A percentile compares a stretch with the other conserved stretches of the same genome.
phyloP scores from a whole-genome alignment of 345 rosid species.

The Cardamine resedifolia region DNA sequence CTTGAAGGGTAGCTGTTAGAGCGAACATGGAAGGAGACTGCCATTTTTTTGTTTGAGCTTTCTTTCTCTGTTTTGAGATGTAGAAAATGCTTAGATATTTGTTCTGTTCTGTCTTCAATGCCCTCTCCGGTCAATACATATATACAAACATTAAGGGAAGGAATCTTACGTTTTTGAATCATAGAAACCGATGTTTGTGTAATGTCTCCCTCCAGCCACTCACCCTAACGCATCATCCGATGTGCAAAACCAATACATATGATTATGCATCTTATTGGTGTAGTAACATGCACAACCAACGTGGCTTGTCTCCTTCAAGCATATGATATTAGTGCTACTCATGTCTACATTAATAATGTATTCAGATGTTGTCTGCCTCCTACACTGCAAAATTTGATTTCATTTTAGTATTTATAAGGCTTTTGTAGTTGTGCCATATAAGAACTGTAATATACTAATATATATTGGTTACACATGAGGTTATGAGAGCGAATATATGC shows the following conservation, averaged over 20 bases:
- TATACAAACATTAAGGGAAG: background rate
- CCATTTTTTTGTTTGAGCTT: slow-evolving; percentile 41
- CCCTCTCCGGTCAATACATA: slow-evolving; percentile 11
- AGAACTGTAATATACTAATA: slow-evolving; percentile 22
- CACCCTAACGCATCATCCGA: background rate
- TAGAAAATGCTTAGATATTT: slow-evolving; percentile 16
- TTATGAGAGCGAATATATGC: slow-evolving; percentile 28
- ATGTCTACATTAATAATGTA: slow-evolving; percentile 13
- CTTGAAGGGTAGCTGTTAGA: slow-evolving; percentile 51
- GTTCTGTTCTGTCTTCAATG: slow-evolving; percentile 9
- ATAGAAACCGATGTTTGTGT: slow-evolving; percentile 14
- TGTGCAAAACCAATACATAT: background rate
- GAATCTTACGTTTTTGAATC: background rate
- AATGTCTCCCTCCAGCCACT: slow-evolving; percentile 28
- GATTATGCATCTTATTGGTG: background rate
- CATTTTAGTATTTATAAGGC: background rate
- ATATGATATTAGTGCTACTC: slow-evolving; percentile 15
- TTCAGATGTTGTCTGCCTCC: slow-evolving; percentile 23
- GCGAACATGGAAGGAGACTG: slow-evolving; percentile 44
- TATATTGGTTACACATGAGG: background rate
- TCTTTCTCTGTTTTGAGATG: slow-evolving; percentile 11
- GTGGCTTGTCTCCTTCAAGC: slow-evolving; percentile 2
- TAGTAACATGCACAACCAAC: background rate
- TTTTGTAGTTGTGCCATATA: slow-evolving; percentile 12
- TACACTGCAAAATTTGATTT: slow-evolving; percentile 17